Evolutionary conservation across 768 basidiomycete genomes (phyloP).

Genomic region (Jaapia argillacea): DNA sequence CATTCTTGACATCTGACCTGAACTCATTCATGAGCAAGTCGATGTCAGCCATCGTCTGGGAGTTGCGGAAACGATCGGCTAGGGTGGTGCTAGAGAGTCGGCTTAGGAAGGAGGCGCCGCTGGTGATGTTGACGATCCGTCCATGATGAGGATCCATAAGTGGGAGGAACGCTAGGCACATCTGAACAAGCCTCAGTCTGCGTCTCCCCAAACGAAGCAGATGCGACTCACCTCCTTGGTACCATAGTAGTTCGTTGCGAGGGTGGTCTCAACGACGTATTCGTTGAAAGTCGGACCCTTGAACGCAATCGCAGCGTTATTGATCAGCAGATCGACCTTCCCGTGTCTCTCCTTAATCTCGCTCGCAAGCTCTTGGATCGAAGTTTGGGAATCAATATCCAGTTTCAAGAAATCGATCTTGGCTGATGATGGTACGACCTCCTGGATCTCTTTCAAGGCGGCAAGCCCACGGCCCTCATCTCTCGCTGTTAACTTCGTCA

Average conservation of each 20-base stretch:
- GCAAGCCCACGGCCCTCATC: neutral
- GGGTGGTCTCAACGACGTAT: neutral
- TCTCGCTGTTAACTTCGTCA: neutral
- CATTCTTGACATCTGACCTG: neutral
- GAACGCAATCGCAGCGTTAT: neutral
- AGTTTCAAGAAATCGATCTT: neutral
- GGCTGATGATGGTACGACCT: neutral
- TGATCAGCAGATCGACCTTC: neutral
- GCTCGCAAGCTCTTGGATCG: neutral
- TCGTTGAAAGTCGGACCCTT: neutral
- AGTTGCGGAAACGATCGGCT: neutral
- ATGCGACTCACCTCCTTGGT: neutral
- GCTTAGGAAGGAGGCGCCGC: neutral
- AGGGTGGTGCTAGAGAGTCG: neutral
- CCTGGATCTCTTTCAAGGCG: neutral
- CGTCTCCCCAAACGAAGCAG: neutral
- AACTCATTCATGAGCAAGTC: neutral
- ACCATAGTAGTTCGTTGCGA: neutral
- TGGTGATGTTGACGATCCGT: neutral
- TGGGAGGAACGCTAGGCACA: neutral
- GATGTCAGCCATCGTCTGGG: neutral
- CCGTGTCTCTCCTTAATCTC: neutral
- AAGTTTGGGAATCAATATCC: neutral
- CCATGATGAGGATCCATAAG: neutral
- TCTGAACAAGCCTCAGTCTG: neutral